A percentile compares a stretch with the other conserved stretches of the same genome.
Conservation (phyloP, 805 yeast genomes). For the Lipomyces japonicus region DNA sequence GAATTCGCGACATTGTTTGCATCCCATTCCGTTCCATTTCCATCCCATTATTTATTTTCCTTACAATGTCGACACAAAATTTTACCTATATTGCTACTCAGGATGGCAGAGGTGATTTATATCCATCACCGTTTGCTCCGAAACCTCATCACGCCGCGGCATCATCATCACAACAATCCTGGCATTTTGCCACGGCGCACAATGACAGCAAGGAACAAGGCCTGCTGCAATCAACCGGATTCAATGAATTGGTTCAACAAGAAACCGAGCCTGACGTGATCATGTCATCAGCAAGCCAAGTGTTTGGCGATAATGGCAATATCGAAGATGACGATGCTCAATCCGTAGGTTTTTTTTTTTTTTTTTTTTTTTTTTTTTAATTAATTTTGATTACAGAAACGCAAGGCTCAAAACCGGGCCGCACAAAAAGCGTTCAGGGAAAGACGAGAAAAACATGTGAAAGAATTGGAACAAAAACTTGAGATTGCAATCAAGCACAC, state of each 20-base stretch:
- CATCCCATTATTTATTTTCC: no score
- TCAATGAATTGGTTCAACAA: not conserved
- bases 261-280: not conserved
- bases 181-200: no score
- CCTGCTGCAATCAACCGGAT: not conserved
- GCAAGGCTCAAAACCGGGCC: conserved; percentile 30
- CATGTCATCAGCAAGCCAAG: not conserved
- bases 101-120: no score
- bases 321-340: conserved; percentile 42
- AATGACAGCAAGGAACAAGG: not conserved
- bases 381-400: conserved; percentile 43
- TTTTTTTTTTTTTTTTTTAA: not conserved
- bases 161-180: no score
- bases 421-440: conserved; percentile 27
- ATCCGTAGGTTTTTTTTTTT: no score
- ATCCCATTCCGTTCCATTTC: no score
- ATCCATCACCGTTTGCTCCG: no score
- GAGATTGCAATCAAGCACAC: conserved; percentile 1
- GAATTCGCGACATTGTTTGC: no score
- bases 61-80: no score
- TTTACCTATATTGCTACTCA: no score
- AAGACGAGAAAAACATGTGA: conserved; percentile 20
- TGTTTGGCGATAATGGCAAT: conserved; percentile 69
- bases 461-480: conserved; percentile 13
- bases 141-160: no score